phyloP scores from a whole-genome alignment of 2,329 filamentous ascomycete species.

The Lasiodiplodia sp. region DNA sequence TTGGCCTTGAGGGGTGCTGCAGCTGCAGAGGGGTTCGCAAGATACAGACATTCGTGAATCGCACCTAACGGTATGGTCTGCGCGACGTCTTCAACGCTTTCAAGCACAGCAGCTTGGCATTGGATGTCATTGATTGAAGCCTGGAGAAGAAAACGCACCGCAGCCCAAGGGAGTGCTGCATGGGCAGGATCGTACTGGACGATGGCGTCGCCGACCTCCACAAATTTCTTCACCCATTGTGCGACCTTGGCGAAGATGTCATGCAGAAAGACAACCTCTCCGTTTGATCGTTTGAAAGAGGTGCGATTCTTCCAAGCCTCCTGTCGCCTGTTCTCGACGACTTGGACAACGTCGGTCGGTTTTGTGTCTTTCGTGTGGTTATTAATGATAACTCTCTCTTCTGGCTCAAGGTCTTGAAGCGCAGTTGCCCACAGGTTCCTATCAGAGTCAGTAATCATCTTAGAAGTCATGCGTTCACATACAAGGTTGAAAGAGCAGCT shows the following conservation, averaged over 20 bases:
- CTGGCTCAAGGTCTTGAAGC: too few relatives aligned
- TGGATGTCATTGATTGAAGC: slow-evolving; percentile 30
- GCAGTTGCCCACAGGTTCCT: too few relatives aligned
- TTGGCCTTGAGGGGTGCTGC: rapidly evolving
- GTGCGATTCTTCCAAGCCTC: background rate
- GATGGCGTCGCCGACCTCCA: slow-evolving; percentile 40
- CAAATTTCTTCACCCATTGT: slow-evolving; percentile 41
- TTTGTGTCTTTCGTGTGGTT: too few relatives aligned
- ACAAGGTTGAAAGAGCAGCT: too few relatives aligned
- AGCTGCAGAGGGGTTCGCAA: too few relatives aligned
- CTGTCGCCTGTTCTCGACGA: background rate
- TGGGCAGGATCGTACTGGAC: slow-evolving; percentile 44
- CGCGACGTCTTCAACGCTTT: background rate
- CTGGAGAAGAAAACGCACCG: slow-evolving; percentile 42
- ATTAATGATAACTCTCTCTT: too few relatives aligned
- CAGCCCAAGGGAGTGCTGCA: slow-evolving; percentile 45
- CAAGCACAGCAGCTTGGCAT: background rate
- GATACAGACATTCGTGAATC: background rate
- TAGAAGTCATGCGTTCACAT: too few relatives aligned
- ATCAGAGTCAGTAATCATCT: too few relatives aligned
- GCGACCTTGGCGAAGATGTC: slow-evolving; percentile 42
- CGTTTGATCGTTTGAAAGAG: background rate
- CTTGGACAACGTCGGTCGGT: too few relatives aligned
- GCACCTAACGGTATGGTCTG: slow-evolving; percentile 26
- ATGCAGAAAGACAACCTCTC: slow-evolving; percentile 35